Conservation (phyloP, 805 yeast genomes). For the Cyberlindnera euphorbiiphila region DNA sequence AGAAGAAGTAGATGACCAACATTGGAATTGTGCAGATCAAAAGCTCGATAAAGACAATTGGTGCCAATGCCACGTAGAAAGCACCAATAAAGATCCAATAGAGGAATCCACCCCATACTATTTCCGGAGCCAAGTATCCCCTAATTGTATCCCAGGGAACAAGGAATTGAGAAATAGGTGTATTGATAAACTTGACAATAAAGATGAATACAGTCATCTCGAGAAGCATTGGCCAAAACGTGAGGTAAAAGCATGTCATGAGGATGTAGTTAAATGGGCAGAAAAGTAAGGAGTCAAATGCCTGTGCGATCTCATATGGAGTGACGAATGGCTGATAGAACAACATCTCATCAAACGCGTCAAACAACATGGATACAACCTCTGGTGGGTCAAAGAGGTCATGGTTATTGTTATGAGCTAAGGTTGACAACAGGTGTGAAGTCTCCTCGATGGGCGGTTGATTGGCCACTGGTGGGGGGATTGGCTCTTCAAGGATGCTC, state of each 20-base stretch:
- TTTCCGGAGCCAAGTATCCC: neutral
- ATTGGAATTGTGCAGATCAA: neutral
- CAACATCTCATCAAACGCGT: neutral
- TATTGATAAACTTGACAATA: slow-evolving; percentile 5
- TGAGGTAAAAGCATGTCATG: slow-evolving; percentile 1
- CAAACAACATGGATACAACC: neutral
- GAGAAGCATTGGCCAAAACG: slow-evolving; percentile 1
- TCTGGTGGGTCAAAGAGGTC: neutral
- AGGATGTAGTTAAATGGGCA: slow-evolving; percentile 9
- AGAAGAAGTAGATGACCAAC: slow-evolving; percentile 2
- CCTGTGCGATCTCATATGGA: slow-evolving; percentile 1
- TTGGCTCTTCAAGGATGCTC: too few relatives aligned
- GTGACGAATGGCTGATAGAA: slow-evolving; percentile 2
- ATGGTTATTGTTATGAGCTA: too few relatives aligned
- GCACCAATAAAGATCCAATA: slow-evolving; percentile 7
- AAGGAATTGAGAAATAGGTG: slow-evolving; percentile 1
- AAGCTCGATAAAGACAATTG: neutral
- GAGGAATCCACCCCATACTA: slow-evolving; percentile 7
- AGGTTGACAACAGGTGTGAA: too few relatives aligned
- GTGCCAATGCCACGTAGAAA: slow-evolving; percentile 2
- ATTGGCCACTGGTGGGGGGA: too few relatives aligned
- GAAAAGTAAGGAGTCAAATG: neutral
- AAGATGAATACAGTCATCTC: neutral
- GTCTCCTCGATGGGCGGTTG: too few relatives aligned
- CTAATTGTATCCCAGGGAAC: slow-evolving; percentile 6